Percentiles rank a stretch among this genome's conserved stretches.
Conservation (phyloP, 2,329 filamentous ascomycete species). For the Trichoderma harzianum region DNA sequence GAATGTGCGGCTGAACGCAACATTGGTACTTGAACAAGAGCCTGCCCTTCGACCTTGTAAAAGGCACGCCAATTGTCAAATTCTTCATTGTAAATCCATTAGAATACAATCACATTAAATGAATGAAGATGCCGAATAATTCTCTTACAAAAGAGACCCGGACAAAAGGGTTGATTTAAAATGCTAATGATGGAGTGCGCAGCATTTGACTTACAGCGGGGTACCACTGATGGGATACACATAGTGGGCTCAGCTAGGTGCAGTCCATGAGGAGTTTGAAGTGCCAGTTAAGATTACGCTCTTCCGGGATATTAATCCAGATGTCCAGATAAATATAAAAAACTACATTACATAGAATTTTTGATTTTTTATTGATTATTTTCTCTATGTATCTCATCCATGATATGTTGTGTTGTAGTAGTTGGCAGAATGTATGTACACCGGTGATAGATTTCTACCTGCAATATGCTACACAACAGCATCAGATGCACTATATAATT, state of each 20-base stretch:
- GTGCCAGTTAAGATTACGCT: not conserved
- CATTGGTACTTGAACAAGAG: not conserved
- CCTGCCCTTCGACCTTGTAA: not conserved
- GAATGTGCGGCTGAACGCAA: not conserved
- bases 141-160: not conserved
- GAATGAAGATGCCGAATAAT: not conserved
- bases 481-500: not conserved
- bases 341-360: too few species aligned
- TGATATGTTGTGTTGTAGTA: too few species aligned
- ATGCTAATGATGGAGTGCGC: not conserved
- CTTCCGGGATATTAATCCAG: too few species aligned
- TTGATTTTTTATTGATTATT: too few species aligned
- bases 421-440: too few species aligned
- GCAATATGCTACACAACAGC: not conserved
- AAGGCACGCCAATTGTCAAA: not conserved
- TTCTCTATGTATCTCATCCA: too few species aligned
- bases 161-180: not conserved
- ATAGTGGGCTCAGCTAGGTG: not conserved
- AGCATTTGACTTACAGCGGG: not conserved
- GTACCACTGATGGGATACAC: not conserved
- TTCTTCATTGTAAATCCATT: not conserved
- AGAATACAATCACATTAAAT: rapidly evolving
- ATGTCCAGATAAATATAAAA: too few species aligned
- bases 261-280: not conserved
- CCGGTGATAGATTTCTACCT: not conserved